phyloP scores from a whole-genome alignment of 257 asterid species.

The Gentiana straminea region DNA sequence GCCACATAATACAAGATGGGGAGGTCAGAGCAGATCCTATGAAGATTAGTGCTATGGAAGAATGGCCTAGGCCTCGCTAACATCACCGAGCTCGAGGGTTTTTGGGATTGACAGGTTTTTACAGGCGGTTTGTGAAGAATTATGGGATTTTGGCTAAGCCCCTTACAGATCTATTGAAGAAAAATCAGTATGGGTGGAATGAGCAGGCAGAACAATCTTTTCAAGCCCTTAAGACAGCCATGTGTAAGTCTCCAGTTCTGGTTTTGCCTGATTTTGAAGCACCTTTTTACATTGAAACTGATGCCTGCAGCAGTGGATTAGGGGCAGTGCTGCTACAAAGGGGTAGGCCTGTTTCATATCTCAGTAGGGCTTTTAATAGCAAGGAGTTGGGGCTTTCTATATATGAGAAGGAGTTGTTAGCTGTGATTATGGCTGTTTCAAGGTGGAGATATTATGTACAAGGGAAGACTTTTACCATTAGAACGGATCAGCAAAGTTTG shows the following conservation, averaged over 20 bases:
- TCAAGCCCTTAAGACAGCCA: not conserved
- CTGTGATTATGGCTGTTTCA: not conserved
- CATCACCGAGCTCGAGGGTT: not conserved
- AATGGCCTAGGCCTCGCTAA: not conserved
- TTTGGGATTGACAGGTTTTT: not conserved
- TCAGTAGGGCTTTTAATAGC: not conserved
- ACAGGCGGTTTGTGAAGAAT: not conserved
- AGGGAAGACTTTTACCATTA: not conserved
- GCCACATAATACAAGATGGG: not conserved
- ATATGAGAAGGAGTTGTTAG: not conserved
- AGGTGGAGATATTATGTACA: not conserved
- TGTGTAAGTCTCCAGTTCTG: not conserved
- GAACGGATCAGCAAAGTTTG: not conserved
- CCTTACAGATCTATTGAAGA: not conserved
- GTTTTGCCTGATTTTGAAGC: not conserved
- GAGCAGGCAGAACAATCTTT: not conserved
- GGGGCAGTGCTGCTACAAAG: not conserved
- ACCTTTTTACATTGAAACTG: not conserved
- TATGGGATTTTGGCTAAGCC: not conserved
- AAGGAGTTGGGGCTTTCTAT: not conserved
- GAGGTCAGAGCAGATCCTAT: not conserved
- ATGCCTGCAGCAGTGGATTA: not conserved
- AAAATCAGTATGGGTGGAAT: not conserved
- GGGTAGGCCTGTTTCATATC: not conserved
- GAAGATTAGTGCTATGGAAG: not conserved